These are phyloP conservation scores for Pseudopithomyces chartarum DNA, from an alignment of 2,329 filamentous ascomycete genomes.

Conservation along the genomic window DNA sequence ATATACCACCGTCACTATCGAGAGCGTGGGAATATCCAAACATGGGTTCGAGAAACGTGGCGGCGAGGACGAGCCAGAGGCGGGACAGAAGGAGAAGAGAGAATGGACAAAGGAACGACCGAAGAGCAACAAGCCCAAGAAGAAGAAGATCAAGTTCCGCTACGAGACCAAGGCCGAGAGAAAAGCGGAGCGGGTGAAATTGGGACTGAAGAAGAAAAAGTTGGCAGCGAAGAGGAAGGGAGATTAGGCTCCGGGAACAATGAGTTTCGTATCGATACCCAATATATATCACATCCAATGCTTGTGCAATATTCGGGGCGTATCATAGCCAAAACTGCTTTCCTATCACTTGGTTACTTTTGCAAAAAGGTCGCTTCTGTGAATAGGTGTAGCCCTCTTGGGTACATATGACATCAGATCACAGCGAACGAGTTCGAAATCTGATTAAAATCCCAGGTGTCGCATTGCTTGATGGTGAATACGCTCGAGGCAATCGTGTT, in stretches of 20 bases:
- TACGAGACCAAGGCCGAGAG: constrained; percentile 90
- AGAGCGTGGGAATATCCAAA: constrained; percentile 79
- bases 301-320: too few species aligned
- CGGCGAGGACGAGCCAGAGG: constrained; percentile 27
- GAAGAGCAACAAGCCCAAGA: constrained; percentile 60
- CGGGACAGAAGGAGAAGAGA: constrained; percentile 36
- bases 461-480: too few species aligned
- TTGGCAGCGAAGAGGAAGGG: constrained; percentile 63
- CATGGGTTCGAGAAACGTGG: constrained; percentile 68
- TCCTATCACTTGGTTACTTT: too few species aligned
- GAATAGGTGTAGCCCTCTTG: too few species aligned
- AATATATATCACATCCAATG: too few species aligned
- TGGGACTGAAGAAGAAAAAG: constrained; percentile 72
- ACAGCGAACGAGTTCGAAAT: too few species aligned
- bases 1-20: constrained; percentile 93
- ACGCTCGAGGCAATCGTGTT: too few species aligned
- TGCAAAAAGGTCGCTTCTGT: too few species aligned
- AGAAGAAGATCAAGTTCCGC: constrained; percentile 88
- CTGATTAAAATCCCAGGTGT: too few species aligned
- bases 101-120: constrained; percentile 56
- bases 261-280: too few species aligned
- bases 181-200: constrained; percentile 63
- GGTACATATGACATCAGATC: too few species aligned
- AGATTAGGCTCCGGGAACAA: constrained; percentile 16
- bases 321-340: too few species aligned